These are phyloP conservation scores for Hypoxylon cercidicola DNA, from an alignment of 495 filamentous ascomycete species.

Conservation along the genomic window DNA sequence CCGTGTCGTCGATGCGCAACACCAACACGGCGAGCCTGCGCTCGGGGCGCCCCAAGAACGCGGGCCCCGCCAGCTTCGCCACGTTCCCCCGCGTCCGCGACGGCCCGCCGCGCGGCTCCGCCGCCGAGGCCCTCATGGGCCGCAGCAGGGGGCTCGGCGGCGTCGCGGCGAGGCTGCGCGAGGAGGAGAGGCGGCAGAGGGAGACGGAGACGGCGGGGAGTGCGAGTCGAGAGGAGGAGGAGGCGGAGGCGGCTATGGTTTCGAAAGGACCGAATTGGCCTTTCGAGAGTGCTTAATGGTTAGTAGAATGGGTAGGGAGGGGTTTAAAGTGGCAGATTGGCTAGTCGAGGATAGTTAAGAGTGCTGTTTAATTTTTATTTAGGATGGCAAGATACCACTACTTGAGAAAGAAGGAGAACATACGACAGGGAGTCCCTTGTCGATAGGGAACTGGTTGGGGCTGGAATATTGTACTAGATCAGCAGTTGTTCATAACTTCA, in stretches of 20 bases:
- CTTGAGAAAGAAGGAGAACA: neutral
- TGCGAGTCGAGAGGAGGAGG: neutral
- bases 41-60: constrained; percentile 34
- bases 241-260: neutral
- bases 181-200: constrained; percentile 24
- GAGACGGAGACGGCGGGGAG: constrained; percentile 13
- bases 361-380: neutral
- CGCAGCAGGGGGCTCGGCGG: constrained; percentile 21
- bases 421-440: neutral
- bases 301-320: neutral
- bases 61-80: constrained; percentile 34
- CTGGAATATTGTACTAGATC: no score
- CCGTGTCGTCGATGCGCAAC: constrained; percentile 26
- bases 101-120: constrained; percentile 24
- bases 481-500: no score
- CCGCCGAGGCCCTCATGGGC: constrained; percentile 38
- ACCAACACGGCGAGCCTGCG: constrained; percentile 34
- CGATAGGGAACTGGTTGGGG: no score
- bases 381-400: no score
- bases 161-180: constrained; percentile 16
- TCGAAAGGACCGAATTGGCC: constrained; percentile 28
- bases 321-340: constrained; percentile 5
- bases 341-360: neutral
- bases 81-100: constrained; percentile 39
- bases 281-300: constrained; percentile 12